These are phyloP conservation scores for Candida maltosa DNA, from an alignment of 805 yeast species.

Conservation along the genomic window DNA sequence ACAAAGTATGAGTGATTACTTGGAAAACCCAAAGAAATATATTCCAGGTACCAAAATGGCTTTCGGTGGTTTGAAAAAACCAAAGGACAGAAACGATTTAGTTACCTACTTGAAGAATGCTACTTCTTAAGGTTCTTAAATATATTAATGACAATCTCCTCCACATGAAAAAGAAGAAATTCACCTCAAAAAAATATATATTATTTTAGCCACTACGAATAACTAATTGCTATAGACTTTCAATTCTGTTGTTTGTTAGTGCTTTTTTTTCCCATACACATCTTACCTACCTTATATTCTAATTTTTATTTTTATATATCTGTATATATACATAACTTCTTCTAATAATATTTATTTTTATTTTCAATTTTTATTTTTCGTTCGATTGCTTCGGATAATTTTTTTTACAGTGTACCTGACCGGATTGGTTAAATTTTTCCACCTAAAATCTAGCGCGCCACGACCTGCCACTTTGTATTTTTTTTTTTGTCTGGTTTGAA, in stretches of 20 bases:
- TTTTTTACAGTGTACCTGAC: too few relatives aligned
- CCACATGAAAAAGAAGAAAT: background rate
- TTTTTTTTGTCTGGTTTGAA: background rate
- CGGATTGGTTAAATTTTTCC: too few relatives aligned
- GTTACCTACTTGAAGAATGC: constrained; percentile 71
- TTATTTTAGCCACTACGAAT: background rate
- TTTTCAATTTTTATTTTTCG: too few relatives aligned
- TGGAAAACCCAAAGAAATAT: constrained; percentile 99
- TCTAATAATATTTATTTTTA: too few relatives aligned
- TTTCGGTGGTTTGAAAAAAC: constrained; percentile 98
- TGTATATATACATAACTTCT: constrained; percentile 1
- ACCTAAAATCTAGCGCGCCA: too few relatives aligned
- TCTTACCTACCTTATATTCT: background rate
- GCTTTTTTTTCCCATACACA: background rate
- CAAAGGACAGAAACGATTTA: constrained; percentile 97
- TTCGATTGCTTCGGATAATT: too few relatives aligned
- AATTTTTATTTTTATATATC: background rate
- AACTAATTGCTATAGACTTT: background rate
- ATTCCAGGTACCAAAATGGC: constrained; percentile 99
- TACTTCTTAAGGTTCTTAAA: constrained; percentile 29
- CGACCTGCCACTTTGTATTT: background rate
- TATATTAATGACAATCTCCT: too few relatives aligned
- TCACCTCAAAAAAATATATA: background rate
- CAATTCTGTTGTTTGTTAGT: too few relatives aligned
- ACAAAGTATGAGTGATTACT: constrained; percentile 89